These are phyloP conservation scores for Colletotrichum sp. DNA, from an alignment of 2,329 filamentous ascomycete species.

Conservation along the genomic window DNA sequence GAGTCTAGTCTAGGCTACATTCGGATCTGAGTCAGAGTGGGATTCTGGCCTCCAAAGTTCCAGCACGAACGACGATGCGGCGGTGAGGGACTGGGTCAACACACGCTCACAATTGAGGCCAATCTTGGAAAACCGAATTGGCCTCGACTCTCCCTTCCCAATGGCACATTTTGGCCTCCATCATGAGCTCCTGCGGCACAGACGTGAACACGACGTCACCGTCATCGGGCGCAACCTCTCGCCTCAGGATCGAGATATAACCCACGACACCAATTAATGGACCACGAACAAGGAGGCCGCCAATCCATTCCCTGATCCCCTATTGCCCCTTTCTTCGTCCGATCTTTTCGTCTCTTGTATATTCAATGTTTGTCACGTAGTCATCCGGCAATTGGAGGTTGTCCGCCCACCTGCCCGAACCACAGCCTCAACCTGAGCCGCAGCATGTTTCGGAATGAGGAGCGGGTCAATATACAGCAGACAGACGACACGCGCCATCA, in stretches of 20 bases:
- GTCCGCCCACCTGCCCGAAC: background rate
- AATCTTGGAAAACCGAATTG: background rate
- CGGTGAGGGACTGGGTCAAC: background rate
- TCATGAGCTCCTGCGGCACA: background rate
- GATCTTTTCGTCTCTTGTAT: background rate
- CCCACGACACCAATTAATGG: background rate
- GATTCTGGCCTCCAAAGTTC: background rate
- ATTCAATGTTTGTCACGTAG: background rate
- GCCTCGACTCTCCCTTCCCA: rapidly evolving
- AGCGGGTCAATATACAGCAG: background rate
- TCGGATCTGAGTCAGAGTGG: background rate
- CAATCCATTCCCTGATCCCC: background rate
- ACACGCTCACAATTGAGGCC: background rate
- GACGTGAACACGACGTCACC: background rate
- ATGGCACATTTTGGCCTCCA: background rate
- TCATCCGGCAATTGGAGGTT: background rate
- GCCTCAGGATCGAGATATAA: background rate
- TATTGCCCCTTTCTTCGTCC: background rate
- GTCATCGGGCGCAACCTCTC: background rate
- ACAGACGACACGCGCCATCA: background rate
- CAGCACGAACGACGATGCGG: background rate
- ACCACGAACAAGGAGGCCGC: background rate
- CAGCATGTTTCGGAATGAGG: background rate
- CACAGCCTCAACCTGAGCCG: background rate
- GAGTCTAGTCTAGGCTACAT: background rate